phyloP scores from a whole-genome alignment of 169 alveolate genomes.

The Perkinsus olseni region DNA sequence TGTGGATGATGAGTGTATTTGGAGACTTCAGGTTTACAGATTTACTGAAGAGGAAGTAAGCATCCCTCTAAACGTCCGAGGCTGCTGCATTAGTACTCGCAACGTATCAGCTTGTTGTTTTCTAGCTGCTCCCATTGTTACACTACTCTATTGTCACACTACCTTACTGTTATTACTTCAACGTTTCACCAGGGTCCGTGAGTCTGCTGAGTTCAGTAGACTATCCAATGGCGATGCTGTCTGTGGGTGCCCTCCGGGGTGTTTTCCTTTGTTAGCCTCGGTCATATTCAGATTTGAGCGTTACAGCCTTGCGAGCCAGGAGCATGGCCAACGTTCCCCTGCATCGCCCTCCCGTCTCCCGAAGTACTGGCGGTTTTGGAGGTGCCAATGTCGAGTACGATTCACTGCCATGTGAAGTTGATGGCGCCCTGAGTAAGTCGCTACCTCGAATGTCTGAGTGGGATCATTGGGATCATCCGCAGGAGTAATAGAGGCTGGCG shows the following conservation, averaged over 20 bases:
- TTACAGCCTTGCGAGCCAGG: not conserved
- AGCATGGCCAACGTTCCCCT: not conserved
- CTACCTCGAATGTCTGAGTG: not conserved
- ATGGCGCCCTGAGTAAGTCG: not conserved
- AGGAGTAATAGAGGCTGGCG: not conserved
- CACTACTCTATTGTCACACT: too few species aligned
- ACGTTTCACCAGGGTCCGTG: too few species aligned
- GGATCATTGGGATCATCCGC: not conserved
- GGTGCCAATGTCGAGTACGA: not conserved
- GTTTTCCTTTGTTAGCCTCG: too few species aligned
- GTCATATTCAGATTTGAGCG: too few species aligned
- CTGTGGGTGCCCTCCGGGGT: too few species aligned
- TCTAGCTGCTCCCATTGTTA: too few species aligned
- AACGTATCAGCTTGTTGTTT: too few species aligned
- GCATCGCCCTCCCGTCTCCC: not conserved
- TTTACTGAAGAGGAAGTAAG: not conserved
- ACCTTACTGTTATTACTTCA: too few species aligned
- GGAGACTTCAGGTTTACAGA: not conserved
- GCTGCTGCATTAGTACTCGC: not conserved
- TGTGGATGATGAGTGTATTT: too few species aligned
- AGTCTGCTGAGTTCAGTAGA: too few species aligned
- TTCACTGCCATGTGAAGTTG: not conserved
- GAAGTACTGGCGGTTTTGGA: not conserved
- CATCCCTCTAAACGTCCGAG: not conserved
- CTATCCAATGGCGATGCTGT: too few species aligned